Evolutionary conservation across 176 grass and related monocot genomes (phyloP), one percentile per base, ranked within the genome.

Genomic region (Eleusine indica): DNA sequence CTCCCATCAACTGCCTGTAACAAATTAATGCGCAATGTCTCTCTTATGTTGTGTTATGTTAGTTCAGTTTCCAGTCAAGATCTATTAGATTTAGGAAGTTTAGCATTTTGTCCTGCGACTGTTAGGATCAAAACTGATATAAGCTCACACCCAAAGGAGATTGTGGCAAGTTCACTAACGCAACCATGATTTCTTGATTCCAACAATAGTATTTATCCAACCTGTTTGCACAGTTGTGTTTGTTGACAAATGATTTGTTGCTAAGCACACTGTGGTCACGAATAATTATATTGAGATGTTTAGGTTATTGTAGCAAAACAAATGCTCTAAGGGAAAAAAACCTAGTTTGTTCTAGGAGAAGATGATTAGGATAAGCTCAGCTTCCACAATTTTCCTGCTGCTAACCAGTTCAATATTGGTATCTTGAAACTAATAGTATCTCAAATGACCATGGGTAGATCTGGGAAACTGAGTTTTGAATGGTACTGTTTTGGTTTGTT

Each of bases 1-100:
- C 87, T 44, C 94, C 94, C 87, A 70, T 88, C 94, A 94, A 92
- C 87, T 88, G 89, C 89, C 89, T 97, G 85, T 64, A 84, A 70
- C 65, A 61, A 56, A 42, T 46, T 57, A 42, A 76, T 53, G 49
- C 37, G 32, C 18, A 53, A 65, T 54, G 70, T 32, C 1, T 53
- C 67, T 82, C 77, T 48, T 68, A 29, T 69, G 7, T 69, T 7
- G 28, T 60, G 77, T 68, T 74, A 57, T 43, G 32, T 30, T 53
- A 39, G 35, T 67, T 58, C 13, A 37, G 9, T 5, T n/a, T 41
- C 25, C 66, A 57, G 18, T 1, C 73, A 82, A 47, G 4, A 83
- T 83, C 6, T 72, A 5, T 40, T 43, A 13, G 13, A 32, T 75
- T 19, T 60, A 25, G 8, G n/a, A 21, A 37, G 46, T 35, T 66